Percentiles rank a stretch among this genome's conserved stretches.
phyloP scores from a whole-genome alignment of 768 basidiomycete species.

The Leccinum uliginosum region DNA sequence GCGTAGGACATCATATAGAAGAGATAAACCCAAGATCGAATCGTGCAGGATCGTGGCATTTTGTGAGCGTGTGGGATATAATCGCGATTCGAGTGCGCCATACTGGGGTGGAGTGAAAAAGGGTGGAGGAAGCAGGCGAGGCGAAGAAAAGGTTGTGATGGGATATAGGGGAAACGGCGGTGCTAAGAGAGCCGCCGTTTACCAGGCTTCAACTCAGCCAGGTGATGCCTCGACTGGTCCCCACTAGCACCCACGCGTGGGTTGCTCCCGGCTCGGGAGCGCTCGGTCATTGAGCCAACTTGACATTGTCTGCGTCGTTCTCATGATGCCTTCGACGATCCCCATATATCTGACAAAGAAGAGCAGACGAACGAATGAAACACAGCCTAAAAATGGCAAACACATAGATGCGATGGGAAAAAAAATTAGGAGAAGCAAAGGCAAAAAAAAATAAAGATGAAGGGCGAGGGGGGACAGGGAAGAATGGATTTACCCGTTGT shows the following conservation, averaged over 20 bases:
- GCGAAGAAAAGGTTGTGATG: not conserved
- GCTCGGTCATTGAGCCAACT: not conserved
- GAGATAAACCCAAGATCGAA: not conserved
- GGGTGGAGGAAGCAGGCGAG: not conserved
- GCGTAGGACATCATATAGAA: not conserved
- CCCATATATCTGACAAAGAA: constrained; percentile 2
- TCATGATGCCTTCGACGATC: not conserved
- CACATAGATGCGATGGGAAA: not conserved
- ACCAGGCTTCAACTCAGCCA: not conserved
- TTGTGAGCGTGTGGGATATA: not conserved
- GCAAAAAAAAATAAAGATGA: not conserved
- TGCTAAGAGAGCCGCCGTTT: too few relatives aligned
- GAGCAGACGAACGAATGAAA: not conserved
- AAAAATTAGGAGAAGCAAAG: not conserved
- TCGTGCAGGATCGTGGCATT: not conserved
- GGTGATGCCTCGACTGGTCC: not conserved
- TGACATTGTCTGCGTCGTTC: not conserved
- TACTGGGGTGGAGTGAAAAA: not conserved
- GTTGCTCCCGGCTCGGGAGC: not conserved
- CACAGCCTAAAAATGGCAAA: not conserved
- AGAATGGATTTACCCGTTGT: not conserved
- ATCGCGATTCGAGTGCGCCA: not conserved
- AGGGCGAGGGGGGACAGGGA: not conserved
- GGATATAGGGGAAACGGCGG: not conserved
- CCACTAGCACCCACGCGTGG: not conserved